Base-by-base conservation (phyloP, 179 eudicot species). In the Silene coronaria region DNA sequence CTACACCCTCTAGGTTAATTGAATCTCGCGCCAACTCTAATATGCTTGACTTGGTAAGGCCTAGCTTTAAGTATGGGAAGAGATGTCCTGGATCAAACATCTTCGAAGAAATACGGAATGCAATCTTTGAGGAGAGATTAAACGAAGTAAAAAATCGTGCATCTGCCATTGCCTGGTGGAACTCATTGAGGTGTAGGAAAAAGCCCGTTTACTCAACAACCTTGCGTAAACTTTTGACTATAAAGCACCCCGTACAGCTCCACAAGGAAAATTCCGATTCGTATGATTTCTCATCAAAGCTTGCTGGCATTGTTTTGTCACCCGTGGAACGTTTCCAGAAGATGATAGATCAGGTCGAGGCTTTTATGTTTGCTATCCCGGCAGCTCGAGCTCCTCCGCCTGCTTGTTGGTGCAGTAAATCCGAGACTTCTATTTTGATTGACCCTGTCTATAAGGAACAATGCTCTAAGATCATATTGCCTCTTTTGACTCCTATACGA, bases 311-410 rank as follows among this genome's bases (percentile, higher is more conserved):
- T 72, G 83, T 96, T 67, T 76, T 93, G 78, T 93, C 99, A 65
- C 98, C 99, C 6, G 97, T 87, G 80, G 97, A 93, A 72, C 88
- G 93, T 70, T 91, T 96, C 64, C 79, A 80, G 62, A 86, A 80
- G 79, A 90, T 90, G 88, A 87, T 81, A 78, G 92, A 90, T 84
- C 93, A 86, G 81, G 90, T 96, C 67, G 99, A 91, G 79, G 89
- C 92, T 78, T 96, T 91, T 83, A 93, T 96, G 99, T 96, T 96
- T 87, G 91, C 96, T 72, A 96, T 96, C 80, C 99, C 99, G 24
- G 98, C 99, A 53, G 99, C 99, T 70, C 93, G 99, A 68, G 93
- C 94, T 24, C 90, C 98, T 7, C 78, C 90, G 4, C 97, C 97
- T 77, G 76, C 80, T 85, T 91, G 94, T 80, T 96, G 99, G 99